Conservation (phyloP, 2,329 filamentous ascomycete species). For the Xylariaceae sp. region DNA sequence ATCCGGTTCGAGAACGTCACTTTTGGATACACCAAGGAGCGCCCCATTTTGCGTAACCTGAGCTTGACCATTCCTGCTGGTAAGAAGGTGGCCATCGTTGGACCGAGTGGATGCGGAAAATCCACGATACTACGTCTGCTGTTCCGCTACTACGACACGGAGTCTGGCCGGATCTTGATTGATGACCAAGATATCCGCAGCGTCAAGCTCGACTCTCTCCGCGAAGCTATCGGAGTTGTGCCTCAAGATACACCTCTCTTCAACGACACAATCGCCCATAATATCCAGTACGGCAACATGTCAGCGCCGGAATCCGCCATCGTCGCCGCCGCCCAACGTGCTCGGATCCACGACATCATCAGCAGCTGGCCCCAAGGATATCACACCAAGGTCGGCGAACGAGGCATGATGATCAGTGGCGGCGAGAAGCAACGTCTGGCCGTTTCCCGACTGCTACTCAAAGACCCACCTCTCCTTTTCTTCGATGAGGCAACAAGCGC, state of each 20-base stretch:
- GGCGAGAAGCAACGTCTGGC: slow-evolving; percentile 91
- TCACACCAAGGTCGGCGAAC: slow-evolving; percentile 83
- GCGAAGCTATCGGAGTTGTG: slow-evolving; percentile 85
- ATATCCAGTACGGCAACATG: slow-evolving; percentile 87
- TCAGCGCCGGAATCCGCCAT: slow-evolving; percentile 69
- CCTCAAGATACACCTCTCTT: slow-evolving; percentile 96
- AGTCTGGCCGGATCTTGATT: slow-evolving; percentile 78
- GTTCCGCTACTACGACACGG: slow-evolving; percentile 91
- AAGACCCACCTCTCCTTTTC: slow-evolving; percentile 85
- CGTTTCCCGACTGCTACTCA: slow-evolving; percentile 75
- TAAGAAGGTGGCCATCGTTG: slow-evolving; percentile 92
- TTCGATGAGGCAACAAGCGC: slow-evolving; percentile 94
- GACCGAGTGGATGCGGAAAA: slow-evolving; percentile 92
- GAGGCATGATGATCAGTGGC: slow-evolving; percentile 93
- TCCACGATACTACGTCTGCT: slow-evolving; percentile 85
- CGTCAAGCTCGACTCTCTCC: slow-evolving; percentile 75
- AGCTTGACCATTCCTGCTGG: slow-evolving; percentile 87
- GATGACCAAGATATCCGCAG: slow-evolving; percentile 89
- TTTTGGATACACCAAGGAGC: slow-evolving; percentile 84
- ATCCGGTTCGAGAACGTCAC: slow-evolving; percentile 93
- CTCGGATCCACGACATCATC: slow-evolving; percentile 80
- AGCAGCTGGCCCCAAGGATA: slow-evolving; percentile 81
- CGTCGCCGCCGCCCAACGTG: slow-evolving; percentile 69
- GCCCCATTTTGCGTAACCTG: slow-evolving; percentile 80
- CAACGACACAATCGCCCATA: slow-evolving; percentile 93